Conservation (phyloP, 345 rosid species). For the Dipteronia dyeriana region DNA sequence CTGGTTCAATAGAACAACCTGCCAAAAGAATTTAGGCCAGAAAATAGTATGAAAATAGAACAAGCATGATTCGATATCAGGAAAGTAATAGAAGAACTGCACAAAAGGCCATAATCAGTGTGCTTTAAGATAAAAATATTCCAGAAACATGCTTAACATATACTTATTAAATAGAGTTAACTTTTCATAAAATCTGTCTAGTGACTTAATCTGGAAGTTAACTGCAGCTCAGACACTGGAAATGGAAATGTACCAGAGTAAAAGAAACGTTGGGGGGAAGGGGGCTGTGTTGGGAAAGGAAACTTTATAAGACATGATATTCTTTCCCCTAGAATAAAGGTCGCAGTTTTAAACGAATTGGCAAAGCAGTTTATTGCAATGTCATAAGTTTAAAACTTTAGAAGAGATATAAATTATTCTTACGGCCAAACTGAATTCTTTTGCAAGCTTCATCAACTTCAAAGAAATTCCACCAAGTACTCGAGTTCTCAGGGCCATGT, state of each 20-base stretch:
- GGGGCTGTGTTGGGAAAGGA: background rate
- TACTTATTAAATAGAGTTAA: background rate
- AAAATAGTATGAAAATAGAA: background rate
- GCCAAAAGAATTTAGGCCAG: constrained; percentile 19
- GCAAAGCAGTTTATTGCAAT: background rate
- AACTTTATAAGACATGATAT: background rate
- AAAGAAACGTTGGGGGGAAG: background rate
- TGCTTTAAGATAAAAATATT: background rate
- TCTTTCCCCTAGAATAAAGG: background rate
- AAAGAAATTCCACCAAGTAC: constrained; percentile 77
- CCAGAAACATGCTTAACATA: background rate
- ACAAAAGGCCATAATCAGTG: background rate
- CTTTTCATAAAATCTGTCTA: background rate
- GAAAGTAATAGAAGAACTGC: background rate
- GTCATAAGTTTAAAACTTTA: background rate
- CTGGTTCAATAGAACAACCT: constrained; percentile 93
- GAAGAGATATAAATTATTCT: constrained; percentile 25
- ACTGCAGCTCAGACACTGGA: background rate
- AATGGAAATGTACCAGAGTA: background rate
- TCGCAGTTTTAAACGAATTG: background rate
- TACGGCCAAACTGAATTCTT: constrained; percentile 78
- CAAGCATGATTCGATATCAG: background rate
- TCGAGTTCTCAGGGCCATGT: constrained; percentile 75
- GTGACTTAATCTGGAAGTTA: background rate
- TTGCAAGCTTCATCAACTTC: constrained; percentile 90